A percentile compares a stretch with the other conserved stretches of the same genome.
These are phyloP conservation scores for Populus euphratica DNA, from an alignment of 345 rosid genomes.

Conservation along the genomic window DNA sequence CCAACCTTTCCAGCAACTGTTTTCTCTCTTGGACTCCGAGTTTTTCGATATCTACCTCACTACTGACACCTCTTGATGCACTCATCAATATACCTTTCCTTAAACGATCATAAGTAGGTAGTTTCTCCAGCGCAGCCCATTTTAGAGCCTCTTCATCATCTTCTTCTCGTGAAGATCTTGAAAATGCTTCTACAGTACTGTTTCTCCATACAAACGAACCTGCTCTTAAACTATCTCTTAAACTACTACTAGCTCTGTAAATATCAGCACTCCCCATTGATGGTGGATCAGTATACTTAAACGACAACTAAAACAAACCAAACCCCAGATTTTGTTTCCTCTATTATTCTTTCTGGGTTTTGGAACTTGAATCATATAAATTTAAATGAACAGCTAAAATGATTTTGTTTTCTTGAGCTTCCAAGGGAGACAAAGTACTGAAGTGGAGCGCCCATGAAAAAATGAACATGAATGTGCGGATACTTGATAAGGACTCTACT, in stretches of 20 bases:
- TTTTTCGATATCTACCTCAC: slow-evolving; percentile 15
- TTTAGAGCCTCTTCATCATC: slow-evolving; percentile 54
- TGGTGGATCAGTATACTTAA: neutral
- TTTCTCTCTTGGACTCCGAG: slow-evolving; percentile 26
- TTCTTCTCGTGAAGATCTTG: slow-evolving; percentile 52
- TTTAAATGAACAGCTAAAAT: neutral
- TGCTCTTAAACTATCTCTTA: slow-evolving; percentile 14
- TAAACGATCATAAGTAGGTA: slow-evolving; percentile 40
- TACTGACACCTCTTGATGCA: neutral
- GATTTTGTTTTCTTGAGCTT: neutral
- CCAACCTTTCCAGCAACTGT: slow-evolving; percentile 17
- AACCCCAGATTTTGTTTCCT: neutral
- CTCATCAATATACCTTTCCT: slow-evolving; percentile 38
- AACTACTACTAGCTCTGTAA: slow-evolving; percentile 38
- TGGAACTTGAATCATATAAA: neutral
- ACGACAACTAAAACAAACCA: neutral
- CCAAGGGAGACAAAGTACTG: neutral
- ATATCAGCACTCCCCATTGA: slow-evolving; percentile 9
- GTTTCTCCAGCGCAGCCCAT: slow-evolving; percentile 51
- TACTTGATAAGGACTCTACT: neutral
- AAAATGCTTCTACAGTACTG: slow-evolving; percentile 38
- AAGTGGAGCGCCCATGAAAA: neutral
- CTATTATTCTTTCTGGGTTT: neutral
- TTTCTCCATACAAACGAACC: slow-evolving; percentile 35
- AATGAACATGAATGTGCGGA: neutral